Base-by-base conservation (phyloP, 2,329 filamentous ascomycete genomes). In the Chaetomiaceae sp. region DNA sequence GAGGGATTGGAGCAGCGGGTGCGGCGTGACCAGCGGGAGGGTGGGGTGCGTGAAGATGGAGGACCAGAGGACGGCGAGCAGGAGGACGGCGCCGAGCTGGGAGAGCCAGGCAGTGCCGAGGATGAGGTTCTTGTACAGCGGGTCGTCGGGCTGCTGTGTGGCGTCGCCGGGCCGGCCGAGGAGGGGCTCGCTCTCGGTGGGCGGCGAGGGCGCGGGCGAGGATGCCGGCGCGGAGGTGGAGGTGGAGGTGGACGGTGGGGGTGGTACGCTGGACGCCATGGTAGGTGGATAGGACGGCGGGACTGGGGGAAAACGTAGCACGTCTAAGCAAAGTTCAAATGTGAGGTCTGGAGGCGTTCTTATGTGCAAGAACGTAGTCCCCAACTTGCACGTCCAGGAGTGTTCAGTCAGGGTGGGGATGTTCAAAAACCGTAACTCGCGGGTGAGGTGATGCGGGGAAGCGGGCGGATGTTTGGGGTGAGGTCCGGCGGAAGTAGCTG, bases 11-110 rank as follows among this genome's bases (percentile, higher is more conserved):
- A 83, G 71, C 62, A 96, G 81, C 7, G 91, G 91, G 65, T 97
- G 91, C 8, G 84, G 81, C 15, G 88, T 89, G 75, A 97, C 95
- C 58, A 95, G 80, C 32, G 87, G 86, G 51, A 94, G 62, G 24
- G 70, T 53, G 2, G 62, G 62, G 20, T 60, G 66, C 45, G 83
- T 73, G 34, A 95, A 79, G 54, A 96, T 78, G 46, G 78, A 78
- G 37, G 79, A 78, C 88, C 88, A 95, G 55, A 95, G 74, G 47
- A 91, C 78, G 29, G 79, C 78, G 39, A 81, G 71, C 52, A 96
- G 78, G 53, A 95, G 78, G 67, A 88, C 70, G 45, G 83, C 78
- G 46, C 88, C 91, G 35, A 79, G 75, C 67, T 96, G 89, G 33
- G 88, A 86, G 50, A 96, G 67, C 50, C 84, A 75, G 47, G 81